Conservation (phyloP, 371 early-diverging fungal genomes). For the Nematocida minor region DNA sequence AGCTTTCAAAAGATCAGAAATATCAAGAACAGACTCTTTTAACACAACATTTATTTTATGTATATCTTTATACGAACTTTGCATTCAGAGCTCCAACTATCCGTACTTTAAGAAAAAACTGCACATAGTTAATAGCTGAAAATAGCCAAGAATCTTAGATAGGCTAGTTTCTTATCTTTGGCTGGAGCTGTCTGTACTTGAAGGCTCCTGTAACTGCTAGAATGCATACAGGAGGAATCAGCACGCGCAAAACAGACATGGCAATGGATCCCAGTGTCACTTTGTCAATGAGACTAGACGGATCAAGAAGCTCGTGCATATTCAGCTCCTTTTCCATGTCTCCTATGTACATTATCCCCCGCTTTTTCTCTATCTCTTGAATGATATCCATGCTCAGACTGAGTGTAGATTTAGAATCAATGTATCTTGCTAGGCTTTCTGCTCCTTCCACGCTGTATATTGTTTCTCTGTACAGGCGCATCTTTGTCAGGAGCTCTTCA, state of each 20-base stretch:
- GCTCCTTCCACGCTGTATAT: not conserved
- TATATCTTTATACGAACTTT: too few species aligned
- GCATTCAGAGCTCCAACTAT: too few species aligned
- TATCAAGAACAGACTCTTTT: too few species aligned
- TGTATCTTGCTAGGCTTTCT: not conserved
- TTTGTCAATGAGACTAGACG: not conserved
- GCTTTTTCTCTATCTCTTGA: not conserved
- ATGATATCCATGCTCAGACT: not conserved
- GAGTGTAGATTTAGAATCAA: not conserved
- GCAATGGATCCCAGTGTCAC: not conserved
- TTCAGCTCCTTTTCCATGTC: not conserved
- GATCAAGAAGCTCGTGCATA: not conserved
- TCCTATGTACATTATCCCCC: not conserved
- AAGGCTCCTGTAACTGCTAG: not conserved
- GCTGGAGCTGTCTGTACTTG: not conserved
- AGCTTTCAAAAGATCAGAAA: too few species aligned
- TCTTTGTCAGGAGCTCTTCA: not conserved
- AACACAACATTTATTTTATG: too few species aligned
- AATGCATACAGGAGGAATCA: not conserved
- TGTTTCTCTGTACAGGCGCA: not conserved
- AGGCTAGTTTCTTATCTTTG: slow-evolving; percentile 1
- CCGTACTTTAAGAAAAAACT: too few species aligned
- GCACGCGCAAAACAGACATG: not conserved
- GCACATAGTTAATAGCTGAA: too few species aligned
- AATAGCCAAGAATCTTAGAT: too few species aligned